Conservation (phyloP, 116 monocot genomes). For the Posidonia oceanica region DNA sequence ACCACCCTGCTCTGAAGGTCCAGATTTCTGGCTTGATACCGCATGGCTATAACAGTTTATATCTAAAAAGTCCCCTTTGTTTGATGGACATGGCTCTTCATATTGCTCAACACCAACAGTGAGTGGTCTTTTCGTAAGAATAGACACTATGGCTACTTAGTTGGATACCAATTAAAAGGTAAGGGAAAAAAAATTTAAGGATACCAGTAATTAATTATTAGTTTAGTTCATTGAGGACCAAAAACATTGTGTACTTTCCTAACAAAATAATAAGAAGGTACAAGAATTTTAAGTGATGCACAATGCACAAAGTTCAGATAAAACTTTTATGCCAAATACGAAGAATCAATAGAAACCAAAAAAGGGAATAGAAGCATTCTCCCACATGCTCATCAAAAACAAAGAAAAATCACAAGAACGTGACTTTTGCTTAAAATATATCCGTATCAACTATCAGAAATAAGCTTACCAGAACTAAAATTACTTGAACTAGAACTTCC, state of each 20-base stretch:
- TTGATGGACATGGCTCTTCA: conserved; percentile 5
- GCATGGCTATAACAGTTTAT: conserved; percentile 11
- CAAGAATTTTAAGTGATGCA: too few species aligned
- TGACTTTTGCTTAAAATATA: too few species aligned
- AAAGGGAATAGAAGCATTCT: too few species aligned
- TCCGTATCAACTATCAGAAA: too few species aligned
- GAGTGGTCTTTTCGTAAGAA: conserved; percentile 44
- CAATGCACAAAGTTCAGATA: too few species aligned
- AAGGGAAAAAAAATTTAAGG: neutral
- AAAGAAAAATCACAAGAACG: too few species aligned
- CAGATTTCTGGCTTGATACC: conserved; percentile 12
- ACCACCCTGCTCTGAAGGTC: conserved; percentile 10
- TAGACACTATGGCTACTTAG: conserved; percentile 31
- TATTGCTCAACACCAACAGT: conserved; percentile 2
- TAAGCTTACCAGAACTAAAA: too few species aligned
- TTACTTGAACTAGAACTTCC: too few species aligned
- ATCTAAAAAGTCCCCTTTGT: conserved; percentile 9
- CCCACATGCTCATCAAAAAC: too few species aligned
- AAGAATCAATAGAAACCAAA: too few species aligned
- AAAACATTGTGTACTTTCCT: neutral
- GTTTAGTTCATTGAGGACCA: neutral
- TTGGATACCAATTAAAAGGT: neutral
- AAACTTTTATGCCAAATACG: too few species aligned
- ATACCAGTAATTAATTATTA: neutral
- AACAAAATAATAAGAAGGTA: too few species aligned